phyloP scores from a whole-genome alignment of 768 basidiomycete genomes.

The Rhodotorula diobovata region DNA sequence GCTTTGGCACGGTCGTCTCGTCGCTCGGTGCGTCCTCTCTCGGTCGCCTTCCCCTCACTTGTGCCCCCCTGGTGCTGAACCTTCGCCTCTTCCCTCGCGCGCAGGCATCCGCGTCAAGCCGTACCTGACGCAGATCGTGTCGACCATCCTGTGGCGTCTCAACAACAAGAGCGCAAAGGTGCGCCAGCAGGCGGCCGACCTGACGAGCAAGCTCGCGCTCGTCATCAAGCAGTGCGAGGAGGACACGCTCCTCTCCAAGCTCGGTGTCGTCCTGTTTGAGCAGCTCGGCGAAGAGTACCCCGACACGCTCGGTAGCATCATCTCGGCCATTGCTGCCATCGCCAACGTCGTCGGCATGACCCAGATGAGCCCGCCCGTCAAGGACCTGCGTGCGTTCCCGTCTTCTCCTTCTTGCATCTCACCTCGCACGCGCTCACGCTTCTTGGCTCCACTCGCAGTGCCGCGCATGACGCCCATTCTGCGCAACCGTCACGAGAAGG shows the following conservation, averaged over 20 bases:
- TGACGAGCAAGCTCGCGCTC: constrained; percentile 89
- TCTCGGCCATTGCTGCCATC: constrained; percentile 96
- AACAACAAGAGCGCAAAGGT: constrained; percentile 99
- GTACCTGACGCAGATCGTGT: constrained; percentile 96
- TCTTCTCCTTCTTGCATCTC: constrained; percentile 5
- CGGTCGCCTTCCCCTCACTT: neutral
- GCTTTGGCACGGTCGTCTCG: constrained; percentile 95
- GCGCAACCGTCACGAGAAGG: constrained; percentile 97
- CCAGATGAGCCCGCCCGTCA: constrained; percentile 99
- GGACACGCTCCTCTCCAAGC: constrained; percentile 87
- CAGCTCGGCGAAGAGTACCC: constrained; percentile 99
- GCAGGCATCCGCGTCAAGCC: constrained; percentile 90
- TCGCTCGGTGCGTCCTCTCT: constrained; percentile 60
- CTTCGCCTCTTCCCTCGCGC: neutral
- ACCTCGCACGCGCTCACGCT: constrained; percentile 34
- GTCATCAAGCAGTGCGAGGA: constrained; percentile 99
- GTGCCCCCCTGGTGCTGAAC: neutral
- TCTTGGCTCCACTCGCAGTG: constrained; percentile 54
- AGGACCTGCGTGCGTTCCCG: constrained; percentile 85
- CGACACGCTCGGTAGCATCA: constrained; percentile 97
- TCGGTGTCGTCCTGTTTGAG: constrained; percentile 93
- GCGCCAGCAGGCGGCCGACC: constrained; percentile 96
- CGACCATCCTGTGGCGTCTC: constrained; percentile 96
- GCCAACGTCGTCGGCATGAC: constrained; percentile 99
- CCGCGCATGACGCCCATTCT: constrained; percentile 99